Conservation (phyloP, 164 flowering plant species). For the Akebia trifoliata region DNA sequence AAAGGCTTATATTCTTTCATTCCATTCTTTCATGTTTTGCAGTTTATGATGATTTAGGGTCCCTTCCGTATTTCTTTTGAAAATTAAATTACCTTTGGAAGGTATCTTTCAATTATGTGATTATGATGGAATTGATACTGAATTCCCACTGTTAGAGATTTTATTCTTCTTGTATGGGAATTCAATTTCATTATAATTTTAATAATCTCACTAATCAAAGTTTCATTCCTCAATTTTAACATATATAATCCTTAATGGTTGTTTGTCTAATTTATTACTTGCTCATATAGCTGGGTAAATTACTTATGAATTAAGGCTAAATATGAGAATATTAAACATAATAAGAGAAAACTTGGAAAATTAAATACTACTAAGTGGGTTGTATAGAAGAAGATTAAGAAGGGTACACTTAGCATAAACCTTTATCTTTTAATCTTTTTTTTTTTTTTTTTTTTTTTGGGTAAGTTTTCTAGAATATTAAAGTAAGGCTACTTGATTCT, state of each 20-base stretch:
- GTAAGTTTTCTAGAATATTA: too few relatives aligned
- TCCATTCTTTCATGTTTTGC: background rate
- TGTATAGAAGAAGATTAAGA: background rate
- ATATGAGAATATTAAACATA: background rate
- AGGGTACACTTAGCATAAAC: too few relatives aligned
- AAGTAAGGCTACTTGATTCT: background rate
- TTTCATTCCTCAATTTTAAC: background rate
- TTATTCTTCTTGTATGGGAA: constrained; percentile 1
- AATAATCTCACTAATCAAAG: background rate
- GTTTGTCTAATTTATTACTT: too few relatives aligned
- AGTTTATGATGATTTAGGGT: background rate
- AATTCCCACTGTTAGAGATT: background rate
- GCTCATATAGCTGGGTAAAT: too few relatives aligned
- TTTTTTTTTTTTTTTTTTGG: too few relatives aligned
- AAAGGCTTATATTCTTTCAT: too few relatives aligned
- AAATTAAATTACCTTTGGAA: background rate
- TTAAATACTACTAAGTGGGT: background rate
- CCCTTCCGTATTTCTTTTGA: background rate
- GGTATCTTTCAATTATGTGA: background rate
- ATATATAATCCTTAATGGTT: too few relatives aligned
- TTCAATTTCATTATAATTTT: background rate
- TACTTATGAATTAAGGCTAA: too few relatives aligned
- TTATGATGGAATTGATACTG: background rate
- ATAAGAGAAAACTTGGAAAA: background rate
- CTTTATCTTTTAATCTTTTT: too few relatives aligned